These are phyloP conservation scores for Paraphaeosphaeria sporulosa DNA, from an alignment of 2,329 filamentous ascomycete genomes.

Conservation along the genomic window DNA sequence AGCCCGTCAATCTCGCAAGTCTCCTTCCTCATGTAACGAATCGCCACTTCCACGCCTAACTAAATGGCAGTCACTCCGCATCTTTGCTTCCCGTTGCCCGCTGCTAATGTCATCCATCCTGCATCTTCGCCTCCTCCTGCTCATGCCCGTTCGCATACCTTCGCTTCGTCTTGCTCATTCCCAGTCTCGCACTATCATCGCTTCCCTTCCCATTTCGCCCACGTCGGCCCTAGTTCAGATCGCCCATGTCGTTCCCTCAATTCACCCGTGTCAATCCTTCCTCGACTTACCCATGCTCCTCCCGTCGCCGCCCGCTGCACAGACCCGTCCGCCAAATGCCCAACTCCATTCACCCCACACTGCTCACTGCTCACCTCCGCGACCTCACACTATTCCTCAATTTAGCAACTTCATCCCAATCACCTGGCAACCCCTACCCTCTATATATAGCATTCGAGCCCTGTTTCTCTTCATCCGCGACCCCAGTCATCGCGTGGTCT, in stretches of 20 bases:
- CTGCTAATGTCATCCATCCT: too few relatives aligned
- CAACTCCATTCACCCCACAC: constrained; percentile 4
- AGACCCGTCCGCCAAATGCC: neutral
- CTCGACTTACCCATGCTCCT: neutral
- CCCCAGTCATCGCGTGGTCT: constrained; percentile 29
- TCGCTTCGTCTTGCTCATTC: neutral
- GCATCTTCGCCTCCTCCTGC: neutral
- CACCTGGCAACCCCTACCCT: neutral
- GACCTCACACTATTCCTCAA: neutral
- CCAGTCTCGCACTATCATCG: neutral
- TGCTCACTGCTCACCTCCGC: constrained; percentile 5
- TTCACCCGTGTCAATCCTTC: neutral
- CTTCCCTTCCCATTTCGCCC: neutral
- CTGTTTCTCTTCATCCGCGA: constrained; percentile 23
- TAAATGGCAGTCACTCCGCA: too few relatives aligned
- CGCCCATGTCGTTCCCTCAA: neutral
- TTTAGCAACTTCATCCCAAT: constrained; percentile 6
- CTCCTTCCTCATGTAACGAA: too few relatives aligned
- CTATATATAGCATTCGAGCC: constrained; percentile 1
- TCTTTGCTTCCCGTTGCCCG: too few relatives aligned
- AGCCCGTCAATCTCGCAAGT: too few relatives aligned
- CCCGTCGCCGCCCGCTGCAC: constrained; percentile 11
- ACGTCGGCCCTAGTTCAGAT: neutral
- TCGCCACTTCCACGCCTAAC: too few relatives aligned
- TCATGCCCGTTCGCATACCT: neutral